Evolutionary conservation across 1,284 basidiomycete species (phyloP).

Genomic region (Athelia sp.): DNA sequence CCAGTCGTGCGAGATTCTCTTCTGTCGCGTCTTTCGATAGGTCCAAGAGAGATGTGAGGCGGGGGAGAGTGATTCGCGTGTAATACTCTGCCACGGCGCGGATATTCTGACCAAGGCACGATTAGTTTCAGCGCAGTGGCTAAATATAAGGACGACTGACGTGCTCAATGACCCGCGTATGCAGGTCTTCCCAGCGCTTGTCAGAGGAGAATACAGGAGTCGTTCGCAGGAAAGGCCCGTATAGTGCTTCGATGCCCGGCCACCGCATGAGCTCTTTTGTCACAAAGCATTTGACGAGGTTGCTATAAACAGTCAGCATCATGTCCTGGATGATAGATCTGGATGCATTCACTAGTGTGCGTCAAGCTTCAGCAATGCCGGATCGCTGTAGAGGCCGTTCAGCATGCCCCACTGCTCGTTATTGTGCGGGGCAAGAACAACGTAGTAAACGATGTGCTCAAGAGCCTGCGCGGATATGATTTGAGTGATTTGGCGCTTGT

Average conservation of each 20-base stretch:
- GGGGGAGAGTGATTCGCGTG: constrained; percentile 82
- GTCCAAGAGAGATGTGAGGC: constrained; percentile 87
- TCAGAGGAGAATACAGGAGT: constrained; percentile 80
- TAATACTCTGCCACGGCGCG: constrained; percentile 95
- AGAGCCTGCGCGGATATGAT: constrained; percentile 54
- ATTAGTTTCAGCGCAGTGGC: constrained; percentile 6
- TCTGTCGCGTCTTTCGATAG: constrained; percentile 82
- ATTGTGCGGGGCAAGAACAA: constrained; percentile 89
- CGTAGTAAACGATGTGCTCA: constrained; percentile 92
- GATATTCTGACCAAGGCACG: constrained; percentile 67
- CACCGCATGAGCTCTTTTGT: constrained; percentile 97
- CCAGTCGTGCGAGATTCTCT: constrained; percentile 82
- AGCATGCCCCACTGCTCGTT: constrained; percentile 99
- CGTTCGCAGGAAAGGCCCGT: constrained; percentile 78
- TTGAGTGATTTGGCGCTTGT: not conserved
- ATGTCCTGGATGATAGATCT: not conserved
- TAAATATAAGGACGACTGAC: constrained; percentile 45
- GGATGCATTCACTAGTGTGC: constrained; percentile 68
- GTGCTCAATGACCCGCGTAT: constrained; percentile 95
- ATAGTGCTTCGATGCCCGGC: constrained; percentile 93
- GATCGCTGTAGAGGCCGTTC: constrained; percentile 78
- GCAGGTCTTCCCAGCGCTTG: constrained; percentile 92
- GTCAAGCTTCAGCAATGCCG: constrained; percentile 76
- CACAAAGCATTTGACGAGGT: constrained; percentile 94
- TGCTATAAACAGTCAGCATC: constrained; percentile 41